Conservation (phyloP, 192 early-diverging fungal species). For the Paraglomus brasilianum region DNA sequence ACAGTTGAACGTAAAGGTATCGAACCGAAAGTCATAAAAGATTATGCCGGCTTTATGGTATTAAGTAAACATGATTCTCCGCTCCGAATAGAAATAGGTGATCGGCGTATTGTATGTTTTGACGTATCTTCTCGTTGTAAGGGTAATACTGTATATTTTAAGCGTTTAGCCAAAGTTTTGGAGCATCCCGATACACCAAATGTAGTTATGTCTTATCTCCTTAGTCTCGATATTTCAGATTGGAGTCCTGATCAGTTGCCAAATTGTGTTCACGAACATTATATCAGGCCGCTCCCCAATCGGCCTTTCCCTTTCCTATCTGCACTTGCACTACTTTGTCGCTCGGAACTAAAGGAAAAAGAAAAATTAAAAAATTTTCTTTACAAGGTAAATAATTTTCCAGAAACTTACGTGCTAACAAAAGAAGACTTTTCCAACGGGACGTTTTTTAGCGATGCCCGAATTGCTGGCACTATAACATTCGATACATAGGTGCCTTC, state of each 20-base stretch:
- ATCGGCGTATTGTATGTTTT: too few relatives aligned
- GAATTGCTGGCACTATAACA: constrained; percentile 12
- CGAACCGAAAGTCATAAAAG: too few relatives aligned
- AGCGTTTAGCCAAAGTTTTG: too few relatives aligned
- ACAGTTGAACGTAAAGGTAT: too few relatives aligned
- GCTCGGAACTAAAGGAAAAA: not conserved
- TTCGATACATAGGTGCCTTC: constrained; percentile 9
- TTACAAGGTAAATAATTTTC: not conserved
- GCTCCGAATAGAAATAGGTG: too few relatives aligned
- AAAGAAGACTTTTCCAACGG: not conserved
- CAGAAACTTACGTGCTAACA: constrained; percentile 3
- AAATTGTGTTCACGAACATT: not conserved
- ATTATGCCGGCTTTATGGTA: too few relatives aligned
- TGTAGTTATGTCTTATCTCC: not conserved
- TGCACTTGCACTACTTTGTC: constrained; percentile 12
- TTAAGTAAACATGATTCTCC: too few relatives aligned
- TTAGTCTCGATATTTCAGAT: constrained; percentile 9
- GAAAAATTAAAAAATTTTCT: not conserved
- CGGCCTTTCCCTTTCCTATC: not conserved
- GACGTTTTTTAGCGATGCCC: not conserved
- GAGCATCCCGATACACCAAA: too few relatives aligned
- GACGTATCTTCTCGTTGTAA: too few relatives aligned
- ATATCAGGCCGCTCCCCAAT: constrained; percentile 8
- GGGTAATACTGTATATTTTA: too few relatives aligned
- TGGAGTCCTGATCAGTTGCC: not conserved